A percentile compares a stretch with the other conserved stretches of the same genome.
phyloP scores from a whole-genome alignment of 495 filamentous ascomycete species.

The Terfezia claveryi region DNA sequence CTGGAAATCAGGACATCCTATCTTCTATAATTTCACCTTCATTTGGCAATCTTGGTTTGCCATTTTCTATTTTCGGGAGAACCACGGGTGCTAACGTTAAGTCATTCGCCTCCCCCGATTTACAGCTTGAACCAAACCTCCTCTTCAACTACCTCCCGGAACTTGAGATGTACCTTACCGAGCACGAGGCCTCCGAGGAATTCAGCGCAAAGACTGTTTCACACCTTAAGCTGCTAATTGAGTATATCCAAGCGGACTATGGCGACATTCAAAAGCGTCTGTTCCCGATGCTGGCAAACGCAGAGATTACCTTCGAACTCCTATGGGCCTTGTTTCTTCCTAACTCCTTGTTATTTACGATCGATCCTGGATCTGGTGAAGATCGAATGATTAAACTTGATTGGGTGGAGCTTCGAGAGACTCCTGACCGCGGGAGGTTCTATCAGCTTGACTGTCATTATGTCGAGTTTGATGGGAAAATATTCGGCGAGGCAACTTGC shows the following conservation, averaged over 20 bases:
- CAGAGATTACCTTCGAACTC: constrained; percentile 28
- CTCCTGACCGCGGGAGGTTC: constrained; percentile 11
- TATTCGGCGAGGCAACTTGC: neutral
- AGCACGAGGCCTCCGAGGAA: constrained; percentile 2
- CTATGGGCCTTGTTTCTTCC: constrained; percentile 27
- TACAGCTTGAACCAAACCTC: constrained; percentile 13
- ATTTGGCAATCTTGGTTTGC: constrained; percentile 2
- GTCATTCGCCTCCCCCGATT: neutral
- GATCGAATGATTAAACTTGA: constrained; percentile 17
- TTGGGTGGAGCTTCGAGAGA: constrained; percentile 12
- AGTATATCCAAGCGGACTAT: constrained; percentile 23
- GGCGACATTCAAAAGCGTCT: constrained; percentile 20
- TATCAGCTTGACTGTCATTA: neutral
- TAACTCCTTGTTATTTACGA: constrained; percentile 24
- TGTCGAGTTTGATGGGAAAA: neutral
- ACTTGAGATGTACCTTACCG: constrained; percentile 4
- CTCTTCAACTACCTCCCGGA: constrained; percentile 17
- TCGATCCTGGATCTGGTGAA: constrained; percentile 24
- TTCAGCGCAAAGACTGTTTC: constrained; percentile 1
- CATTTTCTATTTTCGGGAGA: too few species aligned
- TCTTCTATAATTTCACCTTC: neutral
- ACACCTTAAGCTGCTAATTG: constrained; percentile 24
- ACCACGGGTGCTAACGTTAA: too few species aligned
- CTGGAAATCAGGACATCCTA: too few species aligned
- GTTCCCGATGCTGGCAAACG: constrained; percentile 20